Evolutionary conservation across 2,329 filamentous ascomycete species (phyloP).

Genomic region (Helotiales sp.): DNA sequence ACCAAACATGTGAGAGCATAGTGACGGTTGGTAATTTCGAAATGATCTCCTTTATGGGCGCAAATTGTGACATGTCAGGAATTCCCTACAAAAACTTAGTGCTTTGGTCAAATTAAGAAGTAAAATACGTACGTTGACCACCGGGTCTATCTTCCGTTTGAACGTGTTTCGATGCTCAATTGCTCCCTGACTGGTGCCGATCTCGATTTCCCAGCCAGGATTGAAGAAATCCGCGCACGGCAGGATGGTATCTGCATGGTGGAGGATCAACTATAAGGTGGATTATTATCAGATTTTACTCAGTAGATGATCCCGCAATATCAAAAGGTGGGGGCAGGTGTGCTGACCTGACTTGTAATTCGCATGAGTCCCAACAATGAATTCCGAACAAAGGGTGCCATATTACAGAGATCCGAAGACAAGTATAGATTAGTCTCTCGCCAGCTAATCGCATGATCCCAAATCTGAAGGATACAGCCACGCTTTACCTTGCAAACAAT

Average conservation of each 20-base stretch:
- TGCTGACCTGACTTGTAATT: conserved; percentile 18
- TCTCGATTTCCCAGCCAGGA: conserved; percentile 66
- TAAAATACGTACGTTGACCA: conserved; percentile 56
- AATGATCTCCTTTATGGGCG: conserved; percentile 62
- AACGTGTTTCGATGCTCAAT: conserved; percentile 62
- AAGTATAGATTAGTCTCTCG: conserved; percentile 48
- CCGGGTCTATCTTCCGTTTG: conserved; percentile 61
- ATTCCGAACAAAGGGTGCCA: conserved; percentile 37
- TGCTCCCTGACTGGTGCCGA: conserved; percentile 61
- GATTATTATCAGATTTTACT: background rate
- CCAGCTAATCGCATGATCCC: conserved; percentile 68
- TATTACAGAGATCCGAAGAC: conserved; percentile 36
- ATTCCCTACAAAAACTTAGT: conserved; percentile 7
- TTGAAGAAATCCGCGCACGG: conserved; percentile 66
- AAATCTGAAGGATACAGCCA: conserved; percentile 63
- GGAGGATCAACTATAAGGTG: conserved; percentile 25
- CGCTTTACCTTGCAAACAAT: conserved; percentile 65
- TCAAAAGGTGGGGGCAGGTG: background rate
- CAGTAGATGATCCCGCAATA: background rate
- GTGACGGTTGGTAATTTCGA: conserved; percentile 65
- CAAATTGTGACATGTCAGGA: conserved; percentile 50
- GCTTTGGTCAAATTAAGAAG: background rate
- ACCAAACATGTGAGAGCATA: conserved; percentile 64
- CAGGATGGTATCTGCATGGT: conserved; percentile 62
- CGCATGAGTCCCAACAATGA: conserved; percentile 34